These are phyloP conservation scores for Monotropa hypopitys DNA, from an alignment of 179 eudicot species.

Conservation along the genomic window DNA sequence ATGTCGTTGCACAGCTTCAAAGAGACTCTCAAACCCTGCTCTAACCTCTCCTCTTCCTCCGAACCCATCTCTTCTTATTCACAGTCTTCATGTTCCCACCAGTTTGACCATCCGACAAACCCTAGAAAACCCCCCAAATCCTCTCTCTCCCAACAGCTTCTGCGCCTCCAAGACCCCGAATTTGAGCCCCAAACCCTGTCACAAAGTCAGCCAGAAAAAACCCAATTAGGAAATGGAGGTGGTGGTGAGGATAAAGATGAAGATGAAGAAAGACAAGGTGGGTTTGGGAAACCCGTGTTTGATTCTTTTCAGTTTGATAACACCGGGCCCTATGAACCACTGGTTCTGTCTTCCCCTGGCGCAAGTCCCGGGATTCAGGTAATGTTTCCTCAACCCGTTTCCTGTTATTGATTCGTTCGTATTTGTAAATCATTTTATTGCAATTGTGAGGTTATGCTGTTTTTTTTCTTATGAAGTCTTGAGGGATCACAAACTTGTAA, in stretches of 20 bases:
- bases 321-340: conserved; percentile 39
- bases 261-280: conserved; percentile 16
- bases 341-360: conserved; percentile 14
- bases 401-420: not conserved
- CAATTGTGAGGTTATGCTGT: not conserved
- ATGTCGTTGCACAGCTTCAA: conserved; percentile 58
- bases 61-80: conserved; percentile 14
- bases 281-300: conserved; percentile 28
- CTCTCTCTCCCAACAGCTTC: conserved; percentile 64
- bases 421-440: not conserved
- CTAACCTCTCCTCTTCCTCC: conserved; percentile 23
- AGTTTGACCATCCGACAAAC: conserved; percentile 13
- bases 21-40: conserved; percentile 54
- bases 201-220: conserved; percentile 6
- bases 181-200: conserved; percentile 17
- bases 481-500: not conserved
- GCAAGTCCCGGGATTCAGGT: conserved; percentile 17
- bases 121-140: conserved; percentile 74
- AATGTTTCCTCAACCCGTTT: not conserved
- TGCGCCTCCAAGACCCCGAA: conserved; percentile 37
- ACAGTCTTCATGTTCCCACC: conserved; percentile 12
- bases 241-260: conserved; percentile 16
- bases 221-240: conserved; percentile 8
- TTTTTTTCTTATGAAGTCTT: not conserved
- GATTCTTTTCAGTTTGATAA: conserved; percentile 41